Evolutionary conservation across 768 basidiomycete species (phyloP).

Genomic region (Lyophyllum semitale): DNA sequence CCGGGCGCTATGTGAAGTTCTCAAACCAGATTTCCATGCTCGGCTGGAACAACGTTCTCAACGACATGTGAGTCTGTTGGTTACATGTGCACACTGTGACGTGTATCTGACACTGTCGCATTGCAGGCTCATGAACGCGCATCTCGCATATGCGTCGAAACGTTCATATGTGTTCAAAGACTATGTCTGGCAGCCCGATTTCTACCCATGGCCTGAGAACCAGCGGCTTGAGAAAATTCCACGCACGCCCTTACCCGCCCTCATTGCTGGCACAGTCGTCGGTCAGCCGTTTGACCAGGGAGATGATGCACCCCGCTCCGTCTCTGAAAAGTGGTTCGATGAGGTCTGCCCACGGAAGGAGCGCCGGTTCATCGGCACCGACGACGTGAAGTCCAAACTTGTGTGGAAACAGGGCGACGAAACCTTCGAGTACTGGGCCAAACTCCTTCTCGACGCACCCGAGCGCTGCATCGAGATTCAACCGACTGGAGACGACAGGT

Average conservation of each 20-base stretch:
- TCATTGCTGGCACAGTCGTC: conserved; percentile 43
- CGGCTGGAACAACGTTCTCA: conserved; percentile 47
- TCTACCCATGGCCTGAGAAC: too few species aligned
- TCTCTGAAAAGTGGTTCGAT: conserved; percentile 45
- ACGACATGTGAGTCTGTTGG: conserved; percentile 35
- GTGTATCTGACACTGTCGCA: not conserved
- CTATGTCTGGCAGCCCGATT: conserved; percentile 41
- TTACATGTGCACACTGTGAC: not conserved
- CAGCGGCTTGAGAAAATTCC: conserved; percentile 30
- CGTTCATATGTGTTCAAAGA: conserved; percentile 55
- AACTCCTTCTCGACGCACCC: too few species aligned
- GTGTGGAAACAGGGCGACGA: too few species aligned
- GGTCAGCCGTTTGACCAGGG: conserved; percentile 46
- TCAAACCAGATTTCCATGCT: conserved; percentile 32
- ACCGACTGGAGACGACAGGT: conserved; percentile 28
- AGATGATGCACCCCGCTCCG: conserved; percentile 49
- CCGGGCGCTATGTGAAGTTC: conserved; percentile 40
- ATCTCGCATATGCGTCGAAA: conserved; percentile 54
- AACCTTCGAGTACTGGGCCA: too few species aligned
- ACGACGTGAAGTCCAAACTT: conserved; percentile 38
- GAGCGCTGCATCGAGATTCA: conserved; percentile 46
- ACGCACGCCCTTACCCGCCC: too few species aligned
- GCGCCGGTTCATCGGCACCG: conserved; percentile 38
- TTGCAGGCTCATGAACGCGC: conserved; percentile 47
- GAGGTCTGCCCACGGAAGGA: conserved; percentile 42